phyloP scores from a whole-genome alignment of 495 filamentous ascomycete species.

The Hypoxylon crocopeplum region DNA sequence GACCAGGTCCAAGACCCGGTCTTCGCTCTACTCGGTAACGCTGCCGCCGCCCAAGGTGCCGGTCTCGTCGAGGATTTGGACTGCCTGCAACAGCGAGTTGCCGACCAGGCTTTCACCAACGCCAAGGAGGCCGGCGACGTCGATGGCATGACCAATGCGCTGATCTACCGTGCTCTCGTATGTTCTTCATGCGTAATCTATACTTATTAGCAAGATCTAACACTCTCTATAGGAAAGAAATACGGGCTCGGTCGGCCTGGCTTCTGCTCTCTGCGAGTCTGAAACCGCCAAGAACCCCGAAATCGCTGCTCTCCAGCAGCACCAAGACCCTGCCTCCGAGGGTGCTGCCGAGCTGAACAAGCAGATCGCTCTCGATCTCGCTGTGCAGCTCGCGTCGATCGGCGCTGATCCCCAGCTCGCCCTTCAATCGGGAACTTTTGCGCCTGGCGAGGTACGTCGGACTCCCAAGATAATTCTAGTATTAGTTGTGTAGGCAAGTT shows the following conservation, averaged over 20 bases:
- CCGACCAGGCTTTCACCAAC: constrained; percentile 75
- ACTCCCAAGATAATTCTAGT: background rate
- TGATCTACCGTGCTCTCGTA: constrained; percentile 64
- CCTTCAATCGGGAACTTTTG: constrained; percentile 64
- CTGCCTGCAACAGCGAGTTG: constrained; percentile 70
- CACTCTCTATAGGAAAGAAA: constrained; percentile 57
- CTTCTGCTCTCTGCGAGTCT: constrained; percentile 58
- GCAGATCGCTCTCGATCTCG: constrained; percentile 61
- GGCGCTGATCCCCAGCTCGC: constrained; percentile 65
- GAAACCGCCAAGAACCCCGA: constrained; percentile 72
- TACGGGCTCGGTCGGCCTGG: constrained; percentile 62
- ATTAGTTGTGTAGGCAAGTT: too few species aligned
- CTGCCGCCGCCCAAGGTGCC: constrained; percentile 62
- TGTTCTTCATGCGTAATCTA: background rate
- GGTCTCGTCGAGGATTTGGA: constrained; percentile 64
- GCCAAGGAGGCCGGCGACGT: constrained; percentile 67
- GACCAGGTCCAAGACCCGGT: constrained; percentile 63
- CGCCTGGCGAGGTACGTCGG: constrained; percentile 58
- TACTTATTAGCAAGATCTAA: background rate
- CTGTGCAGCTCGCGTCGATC: constrained; percentile 60
- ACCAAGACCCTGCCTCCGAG: constrained; percentile 66
- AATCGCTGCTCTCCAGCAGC: constrained; percentile 67
- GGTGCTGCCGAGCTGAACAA: constrained; percentile 60
- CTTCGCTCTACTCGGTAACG: constrained; percentile 69
- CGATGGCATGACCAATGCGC: constrained; percentile 61